These are phyloP conservation scores for Phytopythium montanum DNA, from an alignment of 352 stramenopile genomes.

Conservation along the genomic window DNA sequence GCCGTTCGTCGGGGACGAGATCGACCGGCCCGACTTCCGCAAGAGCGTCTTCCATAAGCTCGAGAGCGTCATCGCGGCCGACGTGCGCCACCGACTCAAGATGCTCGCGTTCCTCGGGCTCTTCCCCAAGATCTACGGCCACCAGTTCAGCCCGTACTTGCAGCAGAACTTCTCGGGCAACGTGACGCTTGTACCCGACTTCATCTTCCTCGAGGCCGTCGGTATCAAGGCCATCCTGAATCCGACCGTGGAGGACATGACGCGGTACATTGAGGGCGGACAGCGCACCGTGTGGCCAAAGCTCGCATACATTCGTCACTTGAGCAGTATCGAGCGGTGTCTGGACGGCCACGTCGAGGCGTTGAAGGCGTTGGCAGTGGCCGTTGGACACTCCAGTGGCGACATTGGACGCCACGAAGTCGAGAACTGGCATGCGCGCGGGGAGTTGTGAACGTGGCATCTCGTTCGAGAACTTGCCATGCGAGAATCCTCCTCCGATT, in stretches of 20 bases:
- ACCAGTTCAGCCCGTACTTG: slow-evolving; percentile 77
- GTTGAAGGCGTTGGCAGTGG: slow-evolving; percentile 17
- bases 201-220: slow-evolving; percentile 82
- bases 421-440: slow-evolving; percentile 8
- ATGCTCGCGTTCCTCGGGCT: slow-evolving; percentile 85
- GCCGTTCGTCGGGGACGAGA: slow-evolving; percentile 89
- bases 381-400: neutral
- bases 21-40: slow-evolving; percentile 60
- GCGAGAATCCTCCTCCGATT: too few species aligned
- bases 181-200: slow-evolving; percentile 92
- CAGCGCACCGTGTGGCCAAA: slow-evolving; percentile 90
- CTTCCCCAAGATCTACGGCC: slow-evolving; percentile 78
- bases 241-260: slow-evolving; percentile 68
- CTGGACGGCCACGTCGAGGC: slow-evolving; percentile 37
- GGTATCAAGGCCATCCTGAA: slow-evolving; percentile 85
- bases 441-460: neutral
- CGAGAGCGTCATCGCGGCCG: slow-evolving; percentile 82
- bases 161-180: slow-evolving; percentile 96
- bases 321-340: slow-evolving; percentile 91
- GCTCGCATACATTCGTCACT: slow-evolving; percentile 91
- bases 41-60: slow-evolving; percentile 69
- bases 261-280: slow-evolving; percentile 77
- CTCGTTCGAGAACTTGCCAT: neutral
- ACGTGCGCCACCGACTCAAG: slow-evolving; percentile 58
- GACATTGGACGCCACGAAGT: neutral